These are phyloP conservation scores for Dictyophora rubrovolvata DNA, from an alignment of 768 basidiomycete genomes.

Conservation along the genomic window DNA sequence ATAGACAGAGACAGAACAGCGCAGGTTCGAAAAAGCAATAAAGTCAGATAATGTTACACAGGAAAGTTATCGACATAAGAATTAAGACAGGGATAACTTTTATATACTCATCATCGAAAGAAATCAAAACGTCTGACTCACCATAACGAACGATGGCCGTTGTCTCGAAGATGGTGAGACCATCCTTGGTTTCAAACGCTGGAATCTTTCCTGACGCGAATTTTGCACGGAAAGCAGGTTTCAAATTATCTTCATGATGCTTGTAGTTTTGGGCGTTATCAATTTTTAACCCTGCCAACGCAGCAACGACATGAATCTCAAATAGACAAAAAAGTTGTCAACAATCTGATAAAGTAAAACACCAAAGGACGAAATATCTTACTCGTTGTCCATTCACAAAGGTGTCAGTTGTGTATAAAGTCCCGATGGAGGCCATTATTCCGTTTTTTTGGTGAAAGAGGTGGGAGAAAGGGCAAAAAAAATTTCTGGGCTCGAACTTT, in stretches of 20 bases:
- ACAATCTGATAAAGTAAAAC: not conserved
- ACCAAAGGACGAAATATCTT: not conserved
- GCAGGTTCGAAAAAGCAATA: not conserved
- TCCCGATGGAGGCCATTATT: conserved; percentile 11
- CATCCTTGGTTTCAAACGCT: conserved; percentile 64
- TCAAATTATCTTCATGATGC: conserved; percentile 58
- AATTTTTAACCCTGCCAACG: conserved; percentile 47
- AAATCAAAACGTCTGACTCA: conserved; percentile 39
- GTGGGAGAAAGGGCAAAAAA: conserved; percentile 2
- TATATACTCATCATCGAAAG: conserved; percentile 34
- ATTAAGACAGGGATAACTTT: conserved; percentile 72
- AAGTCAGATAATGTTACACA: conserved; percentile 22
- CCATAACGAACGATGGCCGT: conserved; percentile 78
- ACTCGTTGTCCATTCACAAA: not conserved
- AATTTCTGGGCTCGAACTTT: not conserved
- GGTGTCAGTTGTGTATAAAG: conserved; percentile 1
- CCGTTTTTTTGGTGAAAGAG: not conserved
- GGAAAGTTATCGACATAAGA: conserved; percentile 41
- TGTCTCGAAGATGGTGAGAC: conserved; percentile 71
- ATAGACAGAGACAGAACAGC: not conserved
- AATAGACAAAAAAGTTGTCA: not conserved
- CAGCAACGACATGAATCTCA: conserved; percentile 49
- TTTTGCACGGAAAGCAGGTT: conserved; percentile 59
- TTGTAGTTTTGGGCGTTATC: conserved; percentile 43
- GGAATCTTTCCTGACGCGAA: conserved; percentile 83